Base-by-base conservation (phyloP, 805 yeast genomes). In the Monosporozyma solicola region DNA sequence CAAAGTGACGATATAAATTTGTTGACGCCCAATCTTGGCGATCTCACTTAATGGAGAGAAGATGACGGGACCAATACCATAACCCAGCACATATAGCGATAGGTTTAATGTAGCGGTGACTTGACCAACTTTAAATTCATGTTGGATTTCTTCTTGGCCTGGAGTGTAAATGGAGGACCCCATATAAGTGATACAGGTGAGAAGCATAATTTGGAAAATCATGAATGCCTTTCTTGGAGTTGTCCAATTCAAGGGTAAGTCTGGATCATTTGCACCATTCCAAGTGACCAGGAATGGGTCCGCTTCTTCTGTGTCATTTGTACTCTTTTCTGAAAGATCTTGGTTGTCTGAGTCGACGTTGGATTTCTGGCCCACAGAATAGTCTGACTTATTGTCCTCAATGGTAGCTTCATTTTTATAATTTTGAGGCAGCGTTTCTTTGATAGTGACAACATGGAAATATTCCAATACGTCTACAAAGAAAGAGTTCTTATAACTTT, bases 1-100 rank as follows among this genome's bases (percentile, higher is more conserved):
- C 39, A 80, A 64, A 3, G 84, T 72, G 24, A 66, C 49, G 37
- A 75, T 68, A 55, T 80, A 82, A 43, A 79, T 72, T 31, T 73
- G 68, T 51, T 77, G 78, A 55, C 85, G 72, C 15, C 86, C 86
- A 48, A 79, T 62, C 3, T 65, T 61, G 2, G 81, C 77, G 48
- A 78, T 72, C 61, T 82, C 87, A 13, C 83, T 76, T 55, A 82
- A 57, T 3, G 87, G 86, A 0, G 84, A 76, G 51, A 80, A 77
- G 2, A 80, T 55, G 70, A 82, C 70, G 2, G 85, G 85, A 1
- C 85, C 85, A 20, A 80, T 50, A 50, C 83, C 86, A 60, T 82
- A 81, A 8, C 85, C 87, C 31, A 80, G 59, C 7, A 82, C 82
- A 56, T 77, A 83, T 41, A 80, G 56, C 0, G 83, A 68, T 59